phyloP scores from a whole-genome alignment of 2,329 filamentous ascomycete species.

The Lachnellula suecica region DNA sequence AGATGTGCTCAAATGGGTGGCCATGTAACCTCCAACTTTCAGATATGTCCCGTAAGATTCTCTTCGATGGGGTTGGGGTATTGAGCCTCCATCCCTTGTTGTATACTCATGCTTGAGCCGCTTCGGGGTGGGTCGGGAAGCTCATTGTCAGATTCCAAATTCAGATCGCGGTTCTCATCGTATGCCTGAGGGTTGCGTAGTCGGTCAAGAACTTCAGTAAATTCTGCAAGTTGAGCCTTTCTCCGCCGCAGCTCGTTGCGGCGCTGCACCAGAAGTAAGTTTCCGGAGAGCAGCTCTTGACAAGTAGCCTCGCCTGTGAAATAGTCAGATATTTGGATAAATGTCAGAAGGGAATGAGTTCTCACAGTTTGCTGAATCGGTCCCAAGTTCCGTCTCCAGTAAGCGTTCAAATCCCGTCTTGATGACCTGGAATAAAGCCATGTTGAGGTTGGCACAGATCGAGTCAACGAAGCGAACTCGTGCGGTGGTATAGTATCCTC shows the following conservation, averaged over 20 bases:
- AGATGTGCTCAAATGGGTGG: too few species aligned
- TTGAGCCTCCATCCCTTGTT: too few species aligned
- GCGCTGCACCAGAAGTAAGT: background rate
- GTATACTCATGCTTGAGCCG: too few species aligned
- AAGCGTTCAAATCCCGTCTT: slow-evolving; percentile 5
- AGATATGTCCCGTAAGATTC: too few species aligned
- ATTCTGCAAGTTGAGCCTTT: background rate
- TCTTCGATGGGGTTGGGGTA: too few species aligned
- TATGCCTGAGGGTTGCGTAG: background rate
- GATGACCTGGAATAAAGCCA: slow-evolving; percentile 10
- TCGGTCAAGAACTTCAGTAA: background rate
- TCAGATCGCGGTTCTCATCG: background rate
- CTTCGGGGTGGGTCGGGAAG: too few species aligned
- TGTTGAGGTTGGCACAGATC: slow-evolving; percentile 20
- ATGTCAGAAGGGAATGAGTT: background rate
- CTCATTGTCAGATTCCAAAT: too few species aligned
- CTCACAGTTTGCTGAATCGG: slow-evolving; percentile 9
- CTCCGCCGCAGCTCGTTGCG: background rate
- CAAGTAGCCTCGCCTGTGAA: slow-evolving; percentile 5
- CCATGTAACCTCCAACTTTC: too few species aligned
- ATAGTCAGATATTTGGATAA: background rate
- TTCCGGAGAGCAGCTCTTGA: background rate
- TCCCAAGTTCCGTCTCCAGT: slow-evolving; percentile 14
- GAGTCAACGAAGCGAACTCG: slow-evolving; percentile 62
- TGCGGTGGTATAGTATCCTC: slow-evolving; percentile 70